These are phyloP conservation scores for Aspergillus neotritici DNA, from an alignment of 2,329 filamentous ascomycete species.

Conservation along the genomic window DNA sequence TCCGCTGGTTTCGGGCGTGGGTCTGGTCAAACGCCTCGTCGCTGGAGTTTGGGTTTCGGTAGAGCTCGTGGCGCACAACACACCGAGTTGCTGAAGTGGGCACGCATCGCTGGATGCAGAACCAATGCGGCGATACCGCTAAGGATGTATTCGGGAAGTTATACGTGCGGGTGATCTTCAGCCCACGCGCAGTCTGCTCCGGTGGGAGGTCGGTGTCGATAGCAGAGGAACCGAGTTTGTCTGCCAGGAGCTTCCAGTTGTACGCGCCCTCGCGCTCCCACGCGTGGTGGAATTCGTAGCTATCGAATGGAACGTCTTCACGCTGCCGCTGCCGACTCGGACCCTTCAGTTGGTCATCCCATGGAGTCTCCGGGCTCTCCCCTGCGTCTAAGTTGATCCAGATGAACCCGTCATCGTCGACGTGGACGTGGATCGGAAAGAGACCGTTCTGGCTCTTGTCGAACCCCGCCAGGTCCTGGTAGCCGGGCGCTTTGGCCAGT, in stretches of 20 bases:
- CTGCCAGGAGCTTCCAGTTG: conserved; percentile 58
- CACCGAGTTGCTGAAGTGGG: conserved; percentile 49
- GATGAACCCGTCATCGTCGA: conserved; percentile 52
- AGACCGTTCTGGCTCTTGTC: conserved; percentile 52
- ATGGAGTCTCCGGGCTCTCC: conserved; percentile 43
- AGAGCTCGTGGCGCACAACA: conserved; percentile 59
- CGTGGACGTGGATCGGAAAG: conserved; percentile 49
- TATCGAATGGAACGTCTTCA: conserved; percentile 44
- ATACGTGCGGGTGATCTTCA: conserved; percentile 34
- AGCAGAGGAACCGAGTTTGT: conserved; percentile 54
- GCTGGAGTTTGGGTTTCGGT: conserved; percentile 53
- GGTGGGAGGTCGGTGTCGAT: conserved; percentile 43
- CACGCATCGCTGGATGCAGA: conserved; percentile 60
- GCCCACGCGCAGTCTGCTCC: conserved; percentile 45
- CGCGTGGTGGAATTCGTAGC: conserved; percentile 54
- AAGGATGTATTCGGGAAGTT: conserved; percentile 33
- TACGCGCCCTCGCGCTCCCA: conserved; percentile 54
- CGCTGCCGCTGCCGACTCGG: conserved; percentile 46
- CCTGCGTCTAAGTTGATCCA: conserved; percentile 54
- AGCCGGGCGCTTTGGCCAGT: conserved; percentile 54
- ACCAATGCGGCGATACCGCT: conserved; percentile 45
- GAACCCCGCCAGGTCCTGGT: conserved; percentile 51
- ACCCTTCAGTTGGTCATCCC: conserved; percentile 49
- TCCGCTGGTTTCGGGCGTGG: conserved; percentile 55
- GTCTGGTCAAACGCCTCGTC: conserved; percentile 55